A percentile compares a stretch with the other conserved stretches of the same genome.
Evolutionary conservation across 1,284 basidiomycete species (phyloP).

Genomic region (Naganishia liquefaciens): DNA sequence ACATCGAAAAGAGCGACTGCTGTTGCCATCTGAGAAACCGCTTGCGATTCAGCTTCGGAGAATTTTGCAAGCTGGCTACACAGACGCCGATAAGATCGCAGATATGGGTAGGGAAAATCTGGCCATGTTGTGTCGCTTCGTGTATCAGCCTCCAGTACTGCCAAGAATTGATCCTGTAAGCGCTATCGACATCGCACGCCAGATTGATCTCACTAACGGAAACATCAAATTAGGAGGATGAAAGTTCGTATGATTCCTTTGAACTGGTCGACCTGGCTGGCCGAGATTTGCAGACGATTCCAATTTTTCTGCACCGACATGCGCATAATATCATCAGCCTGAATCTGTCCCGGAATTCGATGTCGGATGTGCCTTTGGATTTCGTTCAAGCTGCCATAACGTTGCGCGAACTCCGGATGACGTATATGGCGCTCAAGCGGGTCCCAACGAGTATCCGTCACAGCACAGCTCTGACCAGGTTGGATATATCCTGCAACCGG

Average conservation of each 20-base stretch:
- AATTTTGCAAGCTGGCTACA: constrained; percentile 88
- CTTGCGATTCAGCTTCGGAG: constrained; percentile 80
- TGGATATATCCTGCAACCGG: constrained; percentile 92
- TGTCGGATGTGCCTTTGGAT: constrained; percentile 93
- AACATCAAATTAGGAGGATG: constrained; percentile 60
- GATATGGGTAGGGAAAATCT: constrained; percentile 79
- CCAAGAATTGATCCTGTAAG: constrained; percentile 64
- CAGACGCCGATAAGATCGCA: constrained; percentile 75
- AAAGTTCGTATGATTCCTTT: constrained; percentile 71
- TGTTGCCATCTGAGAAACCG: constrained; percentile 79
- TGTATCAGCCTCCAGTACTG: constrained; percentile 60
- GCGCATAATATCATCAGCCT: constrained; percentile 84
- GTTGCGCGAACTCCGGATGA: constrained; percentile 81
- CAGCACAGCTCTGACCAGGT: constrained; percentile 71
- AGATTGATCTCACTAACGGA: neutral
- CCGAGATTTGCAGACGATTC: constrained; percentile 82
- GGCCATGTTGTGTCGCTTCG: constrained; percentile 83
- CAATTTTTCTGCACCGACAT: constrained; percentile 82
- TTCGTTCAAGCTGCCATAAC: constrained; percentile 88
- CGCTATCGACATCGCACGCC: constrained; percentile 36
- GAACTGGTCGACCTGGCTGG: constrained; percentile 83
- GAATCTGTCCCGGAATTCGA: constrained; percentile 90
- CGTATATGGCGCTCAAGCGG: constrained; percentile 93
- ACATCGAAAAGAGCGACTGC: constrained; percentile 66
- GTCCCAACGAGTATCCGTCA: constrained; percentile 82